Evolutionary conservation across 345 rosid species (phyloP), one percentile per base, ranked within the genome.

Genomic region (Euphorbia tirucalli): DNA sequence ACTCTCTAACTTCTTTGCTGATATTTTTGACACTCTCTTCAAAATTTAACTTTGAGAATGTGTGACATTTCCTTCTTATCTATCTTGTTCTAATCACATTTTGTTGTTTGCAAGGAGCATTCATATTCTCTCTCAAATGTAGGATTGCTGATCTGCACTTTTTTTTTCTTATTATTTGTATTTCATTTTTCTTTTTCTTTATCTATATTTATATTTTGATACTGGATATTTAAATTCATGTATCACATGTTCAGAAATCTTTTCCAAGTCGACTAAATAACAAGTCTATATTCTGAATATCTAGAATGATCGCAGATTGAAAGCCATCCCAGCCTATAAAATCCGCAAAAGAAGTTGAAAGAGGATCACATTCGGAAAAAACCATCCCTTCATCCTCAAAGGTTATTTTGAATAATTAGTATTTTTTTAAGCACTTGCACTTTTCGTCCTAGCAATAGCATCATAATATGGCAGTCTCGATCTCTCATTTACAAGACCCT

Each of bases 321-420:
- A 84, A 76, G 71, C 55, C 69, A 65, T 78, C 78, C 37, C 43
- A 74, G 32, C 66, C 80, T 65, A 81, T 57, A 71, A 87, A 83
- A 71, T 61, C 81, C 63, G 78, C 71, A 71, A 82, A 76, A 77
- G 83, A 87, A 59, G 80, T 72, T 50, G 88, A 90, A 69, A 79
- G 77, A 70, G 78, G 77, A 75, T 63, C 81, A 54, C 84, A 61
- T 75, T 77, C 86, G 41, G 79, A 75, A 75, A 75, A 72, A 66
- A 52, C 79, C 25, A 66, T 84, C 35, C 74, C 85, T 74, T 43
- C 69, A 61, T 72, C 85, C 58, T 71, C 84, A 41, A 85, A 86
- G 89, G 97, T 90, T 71, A 39, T 73, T 71, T 55, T 61, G 70
- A 21, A 49, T 56, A 18, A 69, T 76, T 52, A 55, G 21, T 18